Evolutionary conservation across 2,329 filamentous ascomycete genomes (phyloP).

Genomic region (Colletotrichum aenigma): DNA sequence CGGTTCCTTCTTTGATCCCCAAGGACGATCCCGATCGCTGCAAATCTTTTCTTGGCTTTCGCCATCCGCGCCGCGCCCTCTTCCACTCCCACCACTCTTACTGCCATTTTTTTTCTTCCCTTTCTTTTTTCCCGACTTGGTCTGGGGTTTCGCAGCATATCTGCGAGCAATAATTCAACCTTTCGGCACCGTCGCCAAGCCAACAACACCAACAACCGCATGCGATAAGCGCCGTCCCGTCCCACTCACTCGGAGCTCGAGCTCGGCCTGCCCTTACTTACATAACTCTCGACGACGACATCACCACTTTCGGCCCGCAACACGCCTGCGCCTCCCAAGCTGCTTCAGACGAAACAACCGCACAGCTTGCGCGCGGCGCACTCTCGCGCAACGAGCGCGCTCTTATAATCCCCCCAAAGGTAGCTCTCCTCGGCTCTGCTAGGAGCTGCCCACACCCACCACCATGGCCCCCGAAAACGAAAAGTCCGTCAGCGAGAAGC

Average conservation of each 20-base stretch:
- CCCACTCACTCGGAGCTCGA: neutral
- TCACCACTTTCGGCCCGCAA: neutral
- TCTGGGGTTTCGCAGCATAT: neutral
- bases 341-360: neutral
- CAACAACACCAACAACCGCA: neutral
- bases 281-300: neutral
- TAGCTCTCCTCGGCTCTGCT: neutral
- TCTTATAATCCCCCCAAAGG: neutral
- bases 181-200: neutral
- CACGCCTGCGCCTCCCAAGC: neutral
- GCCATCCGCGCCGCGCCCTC: neutral
- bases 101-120: neutral
- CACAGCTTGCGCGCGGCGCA: conserved; percentile 11
- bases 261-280: neutral
- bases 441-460: neutral
- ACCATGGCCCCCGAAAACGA: conserved; percentile 11
- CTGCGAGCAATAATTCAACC: neutral
- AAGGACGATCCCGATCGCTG: conserved; percentile 2
- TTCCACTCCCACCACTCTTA: neutral
- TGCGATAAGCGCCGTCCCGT: neutral
- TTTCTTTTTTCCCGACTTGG: neutral
- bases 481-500: conserved; percentile 2
- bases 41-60: conserved; percentile 6
- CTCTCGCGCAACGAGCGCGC: conserved; percentile 2
- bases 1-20: neutral